These are phyloP conservation scores for Boletus eberwhitei DNA, from an alignment of 768 basidiomycete species.

Conservation along the genomic window DNA sequence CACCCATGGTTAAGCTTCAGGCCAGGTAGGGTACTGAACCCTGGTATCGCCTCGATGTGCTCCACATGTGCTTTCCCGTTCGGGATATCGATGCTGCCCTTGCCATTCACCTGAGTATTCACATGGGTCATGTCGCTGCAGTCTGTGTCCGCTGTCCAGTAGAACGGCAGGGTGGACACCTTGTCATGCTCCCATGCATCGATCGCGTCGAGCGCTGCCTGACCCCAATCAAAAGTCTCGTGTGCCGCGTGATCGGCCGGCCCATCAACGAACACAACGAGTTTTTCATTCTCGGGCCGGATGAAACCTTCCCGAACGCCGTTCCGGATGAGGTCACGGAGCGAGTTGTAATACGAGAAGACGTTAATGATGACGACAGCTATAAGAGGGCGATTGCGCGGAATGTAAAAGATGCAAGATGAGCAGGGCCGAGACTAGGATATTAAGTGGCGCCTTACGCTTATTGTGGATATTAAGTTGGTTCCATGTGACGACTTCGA, in stretches of 20 bases:
- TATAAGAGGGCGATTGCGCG: slow-evolving; percentile 27
- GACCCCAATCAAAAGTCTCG: slow-evolving; percentile 73
- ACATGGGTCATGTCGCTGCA: slow-evolving; percentile 29
- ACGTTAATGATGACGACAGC: slow-evolving; percentile 89
- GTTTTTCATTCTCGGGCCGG: slow-evolving; percentile 48
- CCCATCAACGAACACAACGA: slow-evolving; percentile 77
- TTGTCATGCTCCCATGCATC: slow-evolving; percentile 51
- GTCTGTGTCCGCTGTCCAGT: slow-evolving; percentile 47
- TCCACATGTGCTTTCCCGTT: slow-evolving; percentile 14
- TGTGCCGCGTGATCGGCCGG: slow-evolving; percentile 52
- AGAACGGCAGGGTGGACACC: slow-evolving; percentile 36
- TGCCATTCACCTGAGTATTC: not conserved
- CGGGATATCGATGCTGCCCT: not conserved
- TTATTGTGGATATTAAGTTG: slow-evolving; percentile 86
- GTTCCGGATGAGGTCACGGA: slow-evolving; percentile 69
- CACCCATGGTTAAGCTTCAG: slow-evolving; percentile 27
- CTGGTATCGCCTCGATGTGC: slow-evolving; percentile 21
- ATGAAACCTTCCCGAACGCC: slow-evolving; percentile 77
- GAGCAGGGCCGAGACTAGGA: not conserved
- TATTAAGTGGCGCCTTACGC: slow-evolving; percentile 45
- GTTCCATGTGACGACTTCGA: slow-evolving; percentile 94
- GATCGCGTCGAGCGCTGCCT: slow-evolving; percentile 60
- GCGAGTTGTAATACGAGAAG: slow-evolving; percentile 74
- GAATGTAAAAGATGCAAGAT: not conserved
- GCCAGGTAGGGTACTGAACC: slow-evolving; percentile 19